Conservation (phyloP, 1,284 basidiomycete species). For the Wolfiporia cocos region DNA sequence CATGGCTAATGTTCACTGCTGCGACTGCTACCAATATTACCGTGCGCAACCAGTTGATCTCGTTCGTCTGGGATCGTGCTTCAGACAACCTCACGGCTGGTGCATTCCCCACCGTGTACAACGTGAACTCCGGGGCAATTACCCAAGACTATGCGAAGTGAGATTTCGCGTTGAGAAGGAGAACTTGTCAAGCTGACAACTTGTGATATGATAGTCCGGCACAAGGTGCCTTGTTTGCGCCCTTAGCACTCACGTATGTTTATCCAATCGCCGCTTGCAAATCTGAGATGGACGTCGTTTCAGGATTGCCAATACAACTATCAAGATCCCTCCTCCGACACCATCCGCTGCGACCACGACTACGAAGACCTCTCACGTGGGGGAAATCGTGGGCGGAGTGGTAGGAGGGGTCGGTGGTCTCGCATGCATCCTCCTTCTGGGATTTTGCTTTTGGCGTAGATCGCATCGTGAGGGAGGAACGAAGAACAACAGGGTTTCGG, state of each 20-base stretch:
- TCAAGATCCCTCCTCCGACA: conserved; percentile 2
- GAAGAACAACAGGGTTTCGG: too few relatives aligned
- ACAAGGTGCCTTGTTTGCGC: conserved; percentile 15
- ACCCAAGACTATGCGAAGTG: too few relatives aligned
- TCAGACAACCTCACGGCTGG: conserved; percentile 11
- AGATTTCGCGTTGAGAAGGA: too few relatives aligned
- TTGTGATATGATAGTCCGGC: conserved; percentile 12
- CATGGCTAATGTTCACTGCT: conserved; percentile 21
- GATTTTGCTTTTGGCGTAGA: conserved; percentile 7
- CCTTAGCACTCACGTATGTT: conserved; percentile 16
- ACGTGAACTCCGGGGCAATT: too few relatives aligned
- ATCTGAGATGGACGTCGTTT: not conserved
- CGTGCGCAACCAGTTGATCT: conserved; percentile 14
- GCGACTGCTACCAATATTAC: conserved; percentile 13
- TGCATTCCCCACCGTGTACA: conserved; percentile 13
- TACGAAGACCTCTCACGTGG: not conserved
- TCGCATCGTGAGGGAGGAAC: too few relatives aligned
- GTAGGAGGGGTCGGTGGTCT: conserved; percentile 12
- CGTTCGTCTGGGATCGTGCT: conserved; percentile 14
- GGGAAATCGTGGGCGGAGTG: conserved; percentile 16
- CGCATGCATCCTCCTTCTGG: conserved; percentile 1
- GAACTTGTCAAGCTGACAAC: too few relatives aligned
- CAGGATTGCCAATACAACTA: conserved; percentile 13
- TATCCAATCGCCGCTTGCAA: not conserved
- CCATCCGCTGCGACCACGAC: not conserved